Percentiles rank a stretch among this genome's conserved stretches.
phyloP scores from a whole-genome alignment of 2,329 filamentous ascomycete species.

The Bipolaris cookei region DNA sequence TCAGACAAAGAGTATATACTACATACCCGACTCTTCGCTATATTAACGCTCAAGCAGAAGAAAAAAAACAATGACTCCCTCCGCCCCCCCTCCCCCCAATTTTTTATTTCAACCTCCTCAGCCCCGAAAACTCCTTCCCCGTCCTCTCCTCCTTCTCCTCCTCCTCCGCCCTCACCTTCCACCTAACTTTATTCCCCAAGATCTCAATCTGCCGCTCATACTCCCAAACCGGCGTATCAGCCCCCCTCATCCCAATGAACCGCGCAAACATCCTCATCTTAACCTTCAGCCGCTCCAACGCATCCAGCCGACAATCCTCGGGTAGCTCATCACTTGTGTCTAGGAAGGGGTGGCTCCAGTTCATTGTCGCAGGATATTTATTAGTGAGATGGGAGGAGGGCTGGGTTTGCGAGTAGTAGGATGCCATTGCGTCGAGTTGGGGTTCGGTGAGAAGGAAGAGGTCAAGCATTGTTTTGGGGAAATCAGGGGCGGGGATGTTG shows the following conservation, averaged over 20 bases:
- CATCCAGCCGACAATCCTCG: constrained; percentile 37
- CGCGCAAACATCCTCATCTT: constrained; percentile 75
- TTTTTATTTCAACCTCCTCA: not conserved
- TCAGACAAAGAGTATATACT: no score
- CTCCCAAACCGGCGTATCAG: constrained; percentile 60
- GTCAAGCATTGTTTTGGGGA: constrained; percentile 70
- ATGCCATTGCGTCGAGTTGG: constrained; percentile 72
- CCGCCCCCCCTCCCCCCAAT: no score
- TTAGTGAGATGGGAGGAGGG: constrained; percentile 57
- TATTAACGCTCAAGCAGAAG: not conserved
- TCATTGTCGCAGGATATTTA: constrained; percentile 72
- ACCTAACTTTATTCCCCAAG: constrained; percentile 36
- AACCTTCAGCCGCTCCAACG: constrained; percentile 51
- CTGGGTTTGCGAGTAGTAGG: constrained; percentile 74
- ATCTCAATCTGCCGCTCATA: constrained; percentile 51
- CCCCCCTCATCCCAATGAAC: constrained; percentile 74
- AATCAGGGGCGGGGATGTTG: constrained; percentile 68
- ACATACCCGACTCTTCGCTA: not conserved
- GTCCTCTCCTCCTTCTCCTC: constrained; percentile 1
- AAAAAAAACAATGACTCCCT: no score
- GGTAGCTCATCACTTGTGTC: constrained; percentile 25
- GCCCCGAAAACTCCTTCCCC: constrained; percentile 21
- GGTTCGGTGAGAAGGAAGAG: constrained; percentile 76
- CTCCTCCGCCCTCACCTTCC: constrained; percentile 30
- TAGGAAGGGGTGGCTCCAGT: constrained; percentile 61